Conservation (phyloP, 2,329 filamentous ascomycete species). For the Penicillium sp. region DNA sequence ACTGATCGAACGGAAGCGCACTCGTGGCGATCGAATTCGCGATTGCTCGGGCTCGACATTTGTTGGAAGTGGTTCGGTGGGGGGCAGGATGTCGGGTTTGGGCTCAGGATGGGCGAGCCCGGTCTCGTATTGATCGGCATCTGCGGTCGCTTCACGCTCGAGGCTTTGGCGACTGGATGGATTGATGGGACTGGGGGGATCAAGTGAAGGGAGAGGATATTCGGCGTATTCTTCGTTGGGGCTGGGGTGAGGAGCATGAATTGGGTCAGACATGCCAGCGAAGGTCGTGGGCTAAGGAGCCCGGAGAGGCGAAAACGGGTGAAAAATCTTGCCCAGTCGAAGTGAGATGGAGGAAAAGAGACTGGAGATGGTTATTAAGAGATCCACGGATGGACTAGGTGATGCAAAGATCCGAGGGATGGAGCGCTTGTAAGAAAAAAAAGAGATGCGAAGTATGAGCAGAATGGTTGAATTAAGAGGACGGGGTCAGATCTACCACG, state of each 20-base stretch:
- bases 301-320: neutral
- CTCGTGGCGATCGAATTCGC: slow-evolving; percentile 24
- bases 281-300: neutral
- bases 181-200: neutral
- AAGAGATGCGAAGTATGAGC: neutral
- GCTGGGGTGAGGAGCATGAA: slow-evolving; percentile 26
- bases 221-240: slow-evolving; percentile 30
- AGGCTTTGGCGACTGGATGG: slow-evolving; percentile 19
- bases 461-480: neutral
- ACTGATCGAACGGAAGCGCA: slow-evolving; percentile 30
- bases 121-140: slow-evolving; percentile 22
- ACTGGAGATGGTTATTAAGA: neutral
- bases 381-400: neutral
- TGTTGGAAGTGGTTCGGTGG: neutral
- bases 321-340: neutral
- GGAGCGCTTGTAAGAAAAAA: neutral
- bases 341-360: neutral
- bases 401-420: neutral
- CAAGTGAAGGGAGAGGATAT: slow-evolving; percentile 21
- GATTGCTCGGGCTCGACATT: neutral
- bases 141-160: slow-evolving; percentile 24
- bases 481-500: neutral
- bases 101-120: slow-evolving; percentile 14
- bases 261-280: slow-evolving; percentile 22
- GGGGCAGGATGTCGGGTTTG: neutral